phyloP scores from a whole-genome alignment of 805 yeast species.

The Danielia reshetovae region DNA sequence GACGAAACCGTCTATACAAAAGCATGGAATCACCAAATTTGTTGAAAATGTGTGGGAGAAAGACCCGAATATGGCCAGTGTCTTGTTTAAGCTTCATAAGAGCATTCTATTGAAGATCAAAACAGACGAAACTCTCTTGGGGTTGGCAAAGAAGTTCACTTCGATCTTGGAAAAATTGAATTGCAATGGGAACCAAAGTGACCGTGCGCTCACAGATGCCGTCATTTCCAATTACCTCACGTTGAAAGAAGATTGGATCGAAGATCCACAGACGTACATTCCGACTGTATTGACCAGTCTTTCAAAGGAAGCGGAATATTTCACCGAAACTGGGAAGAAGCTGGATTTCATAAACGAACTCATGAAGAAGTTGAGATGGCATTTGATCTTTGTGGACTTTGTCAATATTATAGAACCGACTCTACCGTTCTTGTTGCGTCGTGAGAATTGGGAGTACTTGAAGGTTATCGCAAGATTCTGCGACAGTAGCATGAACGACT shows the following conservation, averaged over 20 bases:
- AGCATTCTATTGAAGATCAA: not conserved
- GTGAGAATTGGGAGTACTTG: slow-evolving; percentile 1
- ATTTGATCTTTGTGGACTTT: slow-evolving; percentile 25
- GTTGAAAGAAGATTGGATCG: slow-evolving; percentile 17
- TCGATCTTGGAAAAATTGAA: not conserved
- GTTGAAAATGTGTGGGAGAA: slow-evolving; percentile 9
- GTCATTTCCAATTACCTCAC: slow-evolving; percentile 12
- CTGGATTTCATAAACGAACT: slow-evolving; percentile 17
- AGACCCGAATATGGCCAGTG: not conserved
- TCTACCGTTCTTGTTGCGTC: slow-evolving; percentile 18
- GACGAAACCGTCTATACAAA: slow-evolving; percentile 21
- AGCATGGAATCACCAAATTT: slow-evolving; percentile 22
- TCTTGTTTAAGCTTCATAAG: not conserved
- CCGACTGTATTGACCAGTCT: slow-evolving; percentile 6
- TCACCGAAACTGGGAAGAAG: slow-evolving; percentile 9
- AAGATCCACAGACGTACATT: slow-evolving; percentile 9
- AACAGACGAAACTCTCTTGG: not conserved
- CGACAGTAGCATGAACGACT: slow-evolving; percentile 15
- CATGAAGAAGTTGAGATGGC: slow-evolving; percentile 25
- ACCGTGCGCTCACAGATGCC: not conserved
- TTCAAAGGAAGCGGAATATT: slow-evolving; percentile 10
- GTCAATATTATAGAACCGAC: slow-evolving; percentile 15
- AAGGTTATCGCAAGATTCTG: slow-evolving; percentile 13
- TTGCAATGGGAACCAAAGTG: not conserved
- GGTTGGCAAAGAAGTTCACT: not conserved